Evolutionary conservation across 2,329 filamentous ascomycete species (phyloP).

Genomic region (Magnaporthiopsis rhizophila): DNA sequence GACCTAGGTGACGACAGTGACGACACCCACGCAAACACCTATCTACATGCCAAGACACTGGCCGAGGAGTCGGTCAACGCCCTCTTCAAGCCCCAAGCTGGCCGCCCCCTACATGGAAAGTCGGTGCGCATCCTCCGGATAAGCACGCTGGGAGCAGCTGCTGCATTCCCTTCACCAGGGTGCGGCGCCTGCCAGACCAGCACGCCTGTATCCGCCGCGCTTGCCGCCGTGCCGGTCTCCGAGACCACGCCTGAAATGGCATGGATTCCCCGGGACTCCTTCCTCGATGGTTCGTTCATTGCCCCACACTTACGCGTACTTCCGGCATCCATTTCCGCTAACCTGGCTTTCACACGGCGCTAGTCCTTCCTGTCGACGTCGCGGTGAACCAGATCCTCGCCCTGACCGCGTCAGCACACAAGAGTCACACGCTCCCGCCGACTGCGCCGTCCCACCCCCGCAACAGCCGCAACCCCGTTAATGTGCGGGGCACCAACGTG

Average conservation of each 20-base stretch:
- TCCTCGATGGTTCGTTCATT: not conserved
- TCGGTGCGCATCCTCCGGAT: not conserved
- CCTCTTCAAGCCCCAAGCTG: not conserved
- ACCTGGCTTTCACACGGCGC: not conserved
- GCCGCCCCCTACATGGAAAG: not conserved
- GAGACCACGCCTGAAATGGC: not conserved
- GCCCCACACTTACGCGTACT: no score
- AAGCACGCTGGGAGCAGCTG: not conserved
- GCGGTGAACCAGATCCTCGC: not conserved
- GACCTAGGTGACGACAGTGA: not conserved
- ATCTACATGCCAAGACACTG: not conserved
- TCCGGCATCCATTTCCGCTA: no score
- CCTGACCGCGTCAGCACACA: not conserved
- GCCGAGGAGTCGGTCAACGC: not conserved
- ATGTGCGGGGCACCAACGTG: not conserved
- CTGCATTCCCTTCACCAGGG: not conserved
- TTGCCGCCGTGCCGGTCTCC: not conserved
- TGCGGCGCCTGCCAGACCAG: not conserved
- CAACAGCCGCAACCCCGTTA: not conserved
- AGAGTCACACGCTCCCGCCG: not conserved
- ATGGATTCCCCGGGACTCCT: not conserved
- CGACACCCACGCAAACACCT: slow-evolving; percentile 1
- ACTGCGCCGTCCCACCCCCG: not conserved
- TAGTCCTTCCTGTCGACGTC: not conserved
- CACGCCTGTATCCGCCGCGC: not conserved